Evolutionary conservation across 2,329 filamentous ascomycete species (phyloP).

Genomic region (Exophiala lecanii-corni): DNA sequence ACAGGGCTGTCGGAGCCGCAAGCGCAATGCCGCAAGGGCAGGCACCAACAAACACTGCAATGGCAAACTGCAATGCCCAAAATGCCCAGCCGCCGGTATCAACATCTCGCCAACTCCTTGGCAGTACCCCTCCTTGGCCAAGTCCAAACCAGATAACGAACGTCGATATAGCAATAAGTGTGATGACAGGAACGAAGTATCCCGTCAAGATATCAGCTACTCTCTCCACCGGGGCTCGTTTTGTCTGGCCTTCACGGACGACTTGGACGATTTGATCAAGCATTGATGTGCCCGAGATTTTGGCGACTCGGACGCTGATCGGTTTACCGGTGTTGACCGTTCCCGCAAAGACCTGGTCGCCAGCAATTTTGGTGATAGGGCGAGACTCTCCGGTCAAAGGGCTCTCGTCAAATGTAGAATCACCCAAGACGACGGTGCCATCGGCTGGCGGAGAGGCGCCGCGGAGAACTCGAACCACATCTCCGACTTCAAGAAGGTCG

Average conservation of each 20-base stretch:
- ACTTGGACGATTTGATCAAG: conserved; percentile 95
- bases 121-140: conserved; percentile 76
- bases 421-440: conserved; percentile 76
- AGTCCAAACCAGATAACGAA: conserved; percentile 92
- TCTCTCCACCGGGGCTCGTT: conserved; percentile 84
- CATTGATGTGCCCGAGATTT: conserved; percentile 88
- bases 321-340: conserved; percentile 91
- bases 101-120: conserved; percentile 74
- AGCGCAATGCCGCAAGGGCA: conserved; percentile 92
- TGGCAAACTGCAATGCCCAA: conserved; percentile 94
- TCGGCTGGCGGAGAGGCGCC: conserved; percentile 96
- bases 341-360: conserved; percentile 75
- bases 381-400: conserved; percentile 98
- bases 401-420: conserved; percentile 91
- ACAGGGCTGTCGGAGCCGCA: conserved; percentile 91
- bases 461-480: conserved; percentile 84
- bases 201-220: conserved; percentile 85
- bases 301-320: conserved; percentile 83
- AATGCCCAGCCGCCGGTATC: conserved; percentile 84
- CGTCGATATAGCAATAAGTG: conserved; percentile 74
- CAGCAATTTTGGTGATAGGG: conserved; percentile 82
- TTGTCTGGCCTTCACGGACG: conserved; percentile 93
- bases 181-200: conserved; percentile 86
- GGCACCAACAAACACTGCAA: conserved; percentile 95
- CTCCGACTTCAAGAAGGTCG: conserved; percentile 78